These are phyloP conservation scores for Carnegiea gigantea DNA, from an alignment of 179 eudicot species.

Conservation along the genomic window DNA sequence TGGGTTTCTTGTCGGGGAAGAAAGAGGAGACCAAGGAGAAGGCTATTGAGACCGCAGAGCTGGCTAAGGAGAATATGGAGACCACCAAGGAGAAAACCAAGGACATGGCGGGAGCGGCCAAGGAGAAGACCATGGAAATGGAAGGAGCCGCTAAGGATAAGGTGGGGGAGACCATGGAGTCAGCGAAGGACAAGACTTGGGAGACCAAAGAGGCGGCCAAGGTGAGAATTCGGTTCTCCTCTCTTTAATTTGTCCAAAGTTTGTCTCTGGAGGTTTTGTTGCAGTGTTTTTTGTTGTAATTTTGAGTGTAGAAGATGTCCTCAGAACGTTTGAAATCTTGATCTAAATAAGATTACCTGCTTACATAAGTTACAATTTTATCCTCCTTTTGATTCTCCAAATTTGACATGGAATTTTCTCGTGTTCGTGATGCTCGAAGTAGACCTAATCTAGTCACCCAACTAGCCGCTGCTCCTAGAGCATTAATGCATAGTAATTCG, in stretches of 20 bases:
- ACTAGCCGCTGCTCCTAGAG: neutral
- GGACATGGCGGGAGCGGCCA: conserved; percentile 33
- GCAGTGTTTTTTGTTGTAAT: neutral
- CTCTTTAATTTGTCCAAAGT: conserved; percentile 9
- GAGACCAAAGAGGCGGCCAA: conserved; percentile 44
- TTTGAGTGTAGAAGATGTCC: neutral
- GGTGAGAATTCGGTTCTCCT: conserved; percentile 45
- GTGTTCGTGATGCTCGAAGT: too few species aligned
- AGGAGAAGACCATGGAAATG: conserved; percentile 17
- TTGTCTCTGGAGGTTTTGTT: neutral
- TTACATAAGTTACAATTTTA: neutral
- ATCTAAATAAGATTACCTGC: neutral
- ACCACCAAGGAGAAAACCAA: conserved; percentile 37
- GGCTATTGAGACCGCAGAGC: conserved; percentile 32
- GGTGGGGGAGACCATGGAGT: conserved; percentile 1
- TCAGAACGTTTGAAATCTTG: neutral
- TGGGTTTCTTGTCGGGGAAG: conserved; percentile 60
- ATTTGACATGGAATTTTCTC: too few species aligned
- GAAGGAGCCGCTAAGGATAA: conserved; percentile 14
- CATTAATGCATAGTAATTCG: too few species aligned
- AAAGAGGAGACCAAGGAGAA: conserved; percentile 60
- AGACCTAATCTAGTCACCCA: too few species aligned
- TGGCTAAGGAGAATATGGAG: conserved; percentile 20
- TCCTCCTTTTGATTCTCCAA: too few species aligned
- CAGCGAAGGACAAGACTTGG: conserved; percentile 17